Percentiles rank a stretch among this genome's conserved stretches.
These are phyloP conservation scores for Citrus trifoliata DNA, from an alignment of 345 rosid genomes.

Conservation along the genomic window DNA sequence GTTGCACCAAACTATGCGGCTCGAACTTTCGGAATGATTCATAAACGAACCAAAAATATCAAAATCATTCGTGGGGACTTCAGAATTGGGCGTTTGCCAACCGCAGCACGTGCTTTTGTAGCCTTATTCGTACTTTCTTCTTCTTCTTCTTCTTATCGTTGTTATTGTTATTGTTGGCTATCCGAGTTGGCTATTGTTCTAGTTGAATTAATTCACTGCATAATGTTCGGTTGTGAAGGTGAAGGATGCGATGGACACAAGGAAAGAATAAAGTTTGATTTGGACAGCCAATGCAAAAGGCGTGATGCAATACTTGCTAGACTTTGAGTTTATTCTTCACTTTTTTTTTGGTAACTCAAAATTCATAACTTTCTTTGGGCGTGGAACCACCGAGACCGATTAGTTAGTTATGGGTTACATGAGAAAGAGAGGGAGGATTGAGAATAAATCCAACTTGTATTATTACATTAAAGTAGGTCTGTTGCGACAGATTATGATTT, in stretches of 20 bases:
- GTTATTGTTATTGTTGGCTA: too few species aligned
- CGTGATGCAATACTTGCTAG: too few species aligned
- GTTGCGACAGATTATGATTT: too few species aligned
- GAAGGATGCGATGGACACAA: conserved; percentile 1
- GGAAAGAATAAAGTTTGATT: conserved; percentile 18
- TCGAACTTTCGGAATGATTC: not conserved
- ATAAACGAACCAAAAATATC: not conserved
- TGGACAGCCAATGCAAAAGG: not conserved
- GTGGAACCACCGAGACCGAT: not conserved
- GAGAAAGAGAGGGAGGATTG: too few species aligned
- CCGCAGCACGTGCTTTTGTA: not conserved
- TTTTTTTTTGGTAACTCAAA: not conserved
- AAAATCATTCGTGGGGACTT: not conserved
- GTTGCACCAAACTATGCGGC: conserved; percentile 2
- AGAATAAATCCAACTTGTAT: too few species aligned
- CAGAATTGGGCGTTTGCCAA: not conserved
- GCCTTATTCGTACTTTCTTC: too few species aligned
- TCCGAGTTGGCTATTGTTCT: too few species aligned
- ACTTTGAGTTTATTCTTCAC: not conserved
- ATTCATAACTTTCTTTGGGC: not conserved
- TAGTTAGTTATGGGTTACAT: too few species aligned
- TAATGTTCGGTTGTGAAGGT: not conserved
- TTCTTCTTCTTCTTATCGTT: too few species aligned
- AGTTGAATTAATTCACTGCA: not conserved
- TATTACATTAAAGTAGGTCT: too few species aligned